These are phyloP conservation scores for Excoecaria agallocha DNA, from an alignment of 345 rosid species.

Conservation along the genomic window DNA sequence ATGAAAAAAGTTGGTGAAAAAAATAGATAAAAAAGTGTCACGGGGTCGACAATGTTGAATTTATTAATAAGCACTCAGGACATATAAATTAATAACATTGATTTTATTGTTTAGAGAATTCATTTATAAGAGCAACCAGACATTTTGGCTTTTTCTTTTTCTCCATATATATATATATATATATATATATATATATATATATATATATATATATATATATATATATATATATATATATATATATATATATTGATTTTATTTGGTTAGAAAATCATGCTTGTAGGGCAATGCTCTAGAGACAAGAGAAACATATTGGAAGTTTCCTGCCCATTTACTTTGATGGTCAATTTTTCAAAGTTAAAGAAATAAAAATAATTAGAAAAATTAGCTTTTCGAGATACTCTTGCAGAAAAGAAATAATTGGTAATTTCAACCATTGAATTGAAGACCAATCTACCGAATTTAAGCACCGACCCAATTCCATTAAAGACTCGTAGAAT, in stretches of 20 bases:
- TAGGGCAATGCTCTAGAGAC: background rate
- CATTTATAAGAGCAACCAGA: background rate
- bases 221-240: too few species aligned
- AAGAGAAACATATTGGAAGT: slow-evolving; percentile 6
- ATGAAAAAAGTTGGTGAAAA: background rate
- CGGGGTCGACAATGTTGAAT: slow-evolving; percentile 19
- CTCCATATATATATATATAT: too few species aligned
- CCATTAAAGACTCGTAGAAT: background rate
- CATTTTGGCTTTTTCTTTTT: background rate
- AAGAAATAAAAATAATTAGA: background rate
- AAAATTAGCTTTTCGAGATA: too few species aligned
- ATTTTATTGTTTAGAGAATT: background rate
- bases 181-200: too few species aligned
- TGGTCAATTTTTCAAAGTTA: background rate
- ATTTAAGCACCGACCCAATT: too few species aligned
- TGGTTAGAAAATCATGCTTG: background rate
- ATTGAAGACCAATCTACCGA: background rate
- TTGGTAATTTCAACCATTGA: background rate
- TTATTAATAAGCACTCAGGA: background rate
- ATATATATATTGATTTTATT: too few species aligned
- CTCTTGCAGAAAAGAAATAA: background rate
- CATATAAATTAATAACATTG: background rate
- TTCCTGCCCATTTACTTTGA: background rate
- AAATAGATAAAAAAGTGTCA: background rate
- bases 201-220: too few species aligned